Evolutionary conservation across 768 basidiomycete species (phyloP), one percentile per base, ranked within the genome.

Genomic region (Hygrocybe punicea): DNA sequence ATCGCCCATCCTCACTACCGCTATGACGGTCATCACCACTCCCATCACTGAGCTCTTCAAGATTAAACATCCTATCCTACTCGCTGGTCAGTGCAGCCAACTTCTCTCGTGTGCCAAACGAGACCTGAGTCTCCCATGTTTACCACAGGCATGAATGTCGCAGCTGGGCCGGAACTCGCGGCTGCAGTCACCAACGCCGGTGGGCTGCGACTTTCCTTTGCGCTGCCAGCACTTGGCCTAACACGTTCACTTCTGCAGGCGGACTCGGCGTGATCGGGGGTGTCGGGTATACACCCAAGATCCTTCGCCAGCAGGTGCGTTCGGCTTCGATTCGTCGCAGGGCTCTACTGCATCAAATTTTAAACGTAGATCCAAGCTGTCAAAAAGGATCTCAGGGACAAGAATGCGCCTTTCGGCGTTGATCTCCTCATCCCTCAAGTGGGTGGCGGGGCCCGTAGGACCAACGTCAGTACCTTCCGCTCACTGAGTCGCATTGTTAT

Each of bases 241-340:
- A 52, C 16, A n/a, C 2, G 9, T 14, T 29, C 29, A 29, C n/a
- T 37, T n/a, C 14, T 10, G 3, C 48, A 50, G 93, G 94, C 48
- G 94, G 94, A 51, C 63, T 97, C 42, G 94, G 94, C 60, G 92
- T 96, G 51, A 92, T 98, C 59, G 94, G 94, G 36, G 94, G 94
- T 53, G 78, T 89, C 33, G 91, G 91, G 0, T 93, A 88, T 68
- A 91, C 92, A 2, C 89, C 89, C 19, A 89, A 88, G 70, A 78
- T 90, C 51, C 80, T 93, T 21, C 83, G 87, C 44, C 77, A 82
- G 63, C 92, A 93, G 79, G 91, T 90, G 59, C 57, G 77, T 55
- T 56, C 29, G 34, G 37, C 23, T 45, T 23, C 45, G 11, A 2
- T 9, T 19, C 54, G 24, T 6, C 7, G 4, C 57, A 19, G 14